Evolutionary conservation across 1,139 yeast genomes (phyloP).

Genomic region (Hemisphaericaspora lyxosophila): DNA sequence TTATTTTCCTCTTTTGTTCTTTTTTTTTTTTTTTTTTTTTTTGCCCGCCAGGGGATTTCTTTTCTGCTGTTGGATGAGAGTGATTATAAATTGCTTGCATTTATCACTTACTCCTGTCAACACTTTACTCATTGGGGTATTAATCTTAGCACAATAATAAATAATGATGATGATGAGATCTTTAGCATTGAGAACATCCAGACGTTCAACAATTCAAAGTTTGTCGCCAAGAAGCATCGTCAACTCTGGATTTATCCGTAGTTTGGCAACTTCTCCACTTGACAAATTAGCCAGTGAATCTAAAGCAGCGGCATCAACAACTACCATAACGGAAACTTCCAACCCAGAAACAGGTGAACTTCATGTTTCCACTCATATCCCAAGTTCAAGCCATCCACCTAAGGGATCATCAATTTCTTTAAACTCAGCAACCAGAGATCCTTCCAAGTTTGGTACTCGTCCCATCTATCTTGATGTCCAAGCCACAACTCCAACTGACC

Average conservation of each 20-base stretch:
- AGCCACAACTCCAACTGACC: slow-evolving; percentile 98
- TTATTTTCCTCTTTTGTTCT: background rate
- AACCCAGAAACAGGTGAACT: slow-evolving; percentile 19
- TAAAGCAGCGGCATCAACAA: slow-evolving; percentile 1
- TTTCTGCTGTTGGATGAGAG: background rate
- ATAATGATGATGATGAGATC: background rate
- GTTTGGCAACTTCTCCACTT: slow-evolving; percentile 1
- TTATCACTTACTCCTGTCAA: too few relatives aligned
- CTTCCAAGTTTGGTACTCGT: slow-evolving; percentile 58
- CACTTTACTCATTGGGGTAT: too few relatives aligned
- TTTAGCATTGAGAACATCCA: slow-evolving; percentile 3
- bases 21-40: background rate
- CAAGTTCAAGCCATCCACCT: slow-evolving; percentile 32
- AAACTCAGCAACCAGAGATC: slow-evolving; percentile 47
- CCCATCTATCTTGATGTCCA: slow-evolving; percentile 95
- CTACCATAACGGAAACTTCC: slow-evolving; percentile 11
- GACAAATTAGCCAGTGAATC: slow-evolving; percentile 4
- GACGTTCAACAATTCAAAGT: slow-evolving; percentile 2
- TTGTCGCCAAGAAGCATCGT: background rate
- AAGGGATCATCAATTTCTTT: slow-evolving; percentile 46
- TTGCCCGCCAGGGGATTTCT: background rate
- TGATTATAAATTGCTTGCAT: background rate
- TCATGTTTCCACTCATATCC: slow-evolving; percentile 21
- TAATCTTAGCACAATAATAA: background rate
- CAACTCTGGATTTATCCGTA: background rate